Evolutionary conservation across 106 monocot genomes (phyloP).

Genomic region (Apostasia shenzhenica): DNA sequence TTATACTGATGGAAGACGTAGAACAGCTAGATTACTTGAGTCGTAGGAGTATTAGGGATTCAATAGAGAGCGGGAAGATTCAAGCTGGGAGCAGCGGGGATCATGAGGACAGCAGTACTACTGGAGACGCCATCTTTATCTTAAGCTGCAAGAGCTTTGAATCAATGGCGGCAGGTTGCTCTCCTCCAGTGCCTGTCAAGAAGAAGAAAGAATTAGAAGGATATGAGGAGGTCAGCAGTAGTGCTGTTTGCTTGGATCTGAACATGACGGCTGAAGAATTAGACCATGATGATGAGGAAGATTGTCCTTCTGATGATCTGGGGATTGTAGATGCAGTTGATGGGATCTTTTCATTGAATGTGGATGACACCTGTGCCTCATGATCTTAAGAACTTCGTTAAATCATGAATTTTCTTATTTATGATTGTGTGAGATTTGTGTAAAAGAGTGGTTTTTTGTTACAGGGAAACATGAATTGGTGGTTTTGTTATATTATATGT

Average conservation of each 20-base stretch:
- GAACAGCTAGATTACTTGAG: conserved; percentile 43
- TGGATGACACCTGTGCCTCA: too few relatives aligned
- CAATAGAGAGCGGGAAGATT: conserved; percentile 42
- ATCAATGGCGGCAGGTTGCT: conserved; percentile 47
- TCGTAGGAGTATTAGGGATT: conserved; percentile 27
- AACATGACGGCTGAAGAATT: conserved; percentile 27
- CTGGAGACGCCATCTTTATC: conserved; percentile 54
- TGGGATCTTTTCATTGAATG: conserved; percentile 8
- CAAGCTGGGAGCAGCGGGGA: conserved; percentile 21
- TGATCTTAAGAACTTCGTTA: too few relatives aligned
- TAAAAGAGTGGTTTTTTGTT: too few relatives aligned
- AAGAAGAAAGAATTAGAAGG: conserved; percentile 16
- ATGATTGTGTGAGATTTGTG: too few relatives aligned
- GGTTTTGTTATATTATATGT: too few relatives aligned
- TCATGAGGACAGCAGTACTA: conserved; percentile 18
- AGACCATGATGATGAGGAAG: neutral
- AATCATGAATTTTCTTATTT: too few relatives aligned
- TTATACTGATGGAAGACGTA: conserved; percentile 55
- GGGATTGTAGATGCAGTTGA: conserved; percentile 38
- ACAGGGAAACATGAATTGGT: too few relatives aligned
- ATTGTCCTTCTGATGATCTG: conserved; percentile 14
- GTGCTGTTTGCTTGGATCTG: conserved; percentile 31
- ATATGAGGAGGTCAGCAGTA: neutral
- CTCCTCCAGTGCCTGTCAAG: conserved; percentile 24
- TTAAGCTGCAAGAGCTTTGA: conserved; percentile 67